Conservation (phyloP, 2,329 filamentous ascomycete species). For the Apiospora kogelbergensis region DNA sequence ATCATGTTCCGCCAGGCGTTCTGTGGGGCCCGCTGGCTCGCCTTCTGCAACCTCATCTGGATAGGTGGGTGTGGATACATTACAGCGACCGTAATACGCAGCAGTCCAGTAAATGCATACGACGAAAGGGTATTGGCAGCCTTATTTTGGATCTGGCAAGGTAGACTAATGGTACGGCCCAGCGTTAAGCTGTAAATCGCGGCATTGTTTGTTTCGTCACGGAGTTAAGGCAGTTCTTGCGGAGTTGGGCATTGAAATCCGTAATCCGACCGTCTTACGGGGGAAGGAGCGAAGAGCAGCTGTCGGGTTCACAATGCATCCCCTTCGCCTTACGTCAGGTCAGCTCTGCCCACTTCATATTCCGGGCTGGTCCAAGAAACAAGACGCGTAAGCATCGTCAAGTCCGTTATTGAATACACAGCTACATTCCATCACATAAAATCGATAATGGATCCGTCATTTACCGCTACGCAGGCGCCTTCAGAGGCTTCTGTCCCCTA, state of each 20-base stretch:
- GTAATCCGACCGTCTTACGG: neutral
- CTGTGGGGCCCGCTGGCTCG: conserved; percentile 23
- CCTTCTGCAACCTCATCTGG: conserved; percentile 28
- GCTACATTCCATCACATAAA: neutral
- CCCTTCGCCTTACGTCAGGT: neutral
- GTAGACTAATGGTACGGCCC: too few species aligned
- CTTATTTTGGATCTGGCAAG: too few species aligned
- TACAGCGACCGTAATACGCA: too few species aligned
- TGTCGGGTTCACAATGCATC: neutral
- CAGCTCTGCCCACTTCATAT: neutral
- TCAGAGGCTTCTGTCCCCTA: neutral
- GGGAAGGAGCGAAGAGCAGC: neutral
- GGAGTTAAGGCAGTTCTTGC: neutral
- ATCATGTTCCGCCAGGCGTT: conserved; percentile 30
- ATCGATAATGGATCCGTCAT: neutral
- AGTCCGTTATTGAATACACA: neutral
- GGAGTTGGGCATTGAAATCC: neutral
- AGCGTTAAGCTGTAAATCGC: too few species aligned
- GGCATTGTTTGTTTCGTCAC: neutral
- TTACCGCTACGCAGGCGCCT: neutral
- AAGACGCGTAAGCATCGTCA: neutral
- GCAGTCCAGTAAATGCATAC: too few species aligned
- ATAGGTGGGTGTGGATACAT: too few species aligned
- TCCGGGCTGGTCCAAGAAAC: neutral
- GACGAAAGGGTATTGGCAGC: too few species aligned